These are phyloP conservation scores for Oenanthe javanica DNA, from an alignment of 140 eudicot species.

Conservation along the genomic window DNA sequence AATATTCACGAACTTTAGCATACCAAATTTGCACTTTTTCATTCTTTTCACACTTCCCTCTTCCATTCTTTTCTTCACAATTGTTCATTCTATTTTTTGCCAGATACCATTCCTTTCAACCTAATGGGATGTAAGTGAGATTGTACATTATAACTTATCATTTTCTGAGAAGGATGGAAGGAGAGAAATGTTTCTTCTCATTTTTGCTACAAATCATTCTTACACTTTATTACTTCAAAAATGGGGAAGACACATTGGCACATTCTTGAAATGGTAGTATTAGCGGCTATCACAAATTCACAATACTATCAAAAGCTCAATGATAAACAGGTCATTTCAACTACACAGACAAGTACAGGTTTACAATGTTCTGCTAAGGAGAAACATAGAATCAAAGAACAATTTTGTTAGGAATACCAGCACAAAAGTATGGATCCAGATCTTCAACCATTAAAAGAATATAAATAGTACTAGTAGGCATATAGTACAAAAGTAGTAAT, in stretches of 20 bases:
- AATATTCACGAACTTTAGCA: background rate
- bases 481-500: background rate
- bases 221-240: background rate
- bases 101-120: background rate
- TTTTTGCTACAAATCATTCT: background rate
- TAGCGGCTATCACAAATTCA: constrained; percentile 13
- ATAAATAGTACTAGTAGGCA: background rate
- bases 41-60: background rate
- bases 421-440: constrained; percentile 43
- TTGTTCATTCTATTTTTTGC: background rate
- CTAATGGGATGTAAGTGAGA: background rate
- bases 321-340: constrained; percentile 26
- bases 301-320: constrained; percentile 15
- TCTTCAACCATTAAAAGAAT: constrained; percentile 15
- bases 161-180: background rate
- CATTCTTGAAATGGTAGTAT: background rate
- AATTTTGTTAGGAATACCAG: constrained; percentile 12
- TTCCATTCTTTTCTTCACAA: background rate
- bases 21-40: background rate
- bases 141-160: background rate
- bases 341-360: constrained; percentile 10
- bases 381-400: background rate
- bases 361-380: background rate
- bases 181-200: background rate
- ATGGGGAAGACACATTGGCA: background rate